Evolutionary conservation across 257 asterid species (phyloP), one percentile per base, ranked within the genome.

Genomic region (Forsythia viridissima): DNA sequence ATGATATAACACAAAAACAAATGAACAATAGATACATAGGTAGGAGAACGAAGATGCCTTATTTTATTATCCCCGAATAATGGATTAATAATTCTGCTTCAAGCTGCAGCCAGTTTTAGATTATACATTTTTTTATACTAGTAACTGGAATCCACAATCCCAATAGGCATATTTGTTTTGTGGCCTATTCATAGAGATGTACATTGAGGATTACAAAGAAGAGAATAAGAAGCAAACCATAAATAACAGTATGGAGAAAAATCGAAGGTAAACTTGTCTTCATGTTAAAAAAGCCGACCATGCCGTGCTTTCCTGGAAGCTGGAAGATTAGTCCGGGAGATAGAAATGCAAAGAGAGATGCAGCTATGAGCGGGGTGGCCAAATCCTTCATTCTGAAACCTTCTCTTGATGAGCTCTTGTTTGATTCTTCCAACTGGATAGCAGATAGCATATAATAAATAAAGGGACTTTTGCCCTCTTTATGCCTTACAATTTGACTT

Each of bases 231-330:
- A 95, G 90, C 92, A 95, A 77, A 89, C 90, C 97, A 71, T 88
- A 93, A 81, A 93, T 79, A 34, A 92, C 75, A 12, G 97, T 81
- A 82, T 93, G 98, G 38, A 93, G 69, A 59, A 90, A 8, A 68
- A 95, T 89, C 57, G 98, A 89, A 0, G 85, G 70, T 0, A 78
- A 3, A 59, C 92, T 93, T 0, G 99, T 92, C 84, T 89, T 95
- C 98, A 95, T 95, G 87, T 90, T 93, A 61, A 91, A 85, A 79
- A 95, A 92, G 9, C 89, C 99, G 0, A 91, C 86, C 0, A 95
- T 92, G 71, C 78, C 79, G 4, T 93, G 89, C 81, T 93, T 94
- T 20, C 92, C 99, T 0, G 98, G 99, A 30, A 94, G 87, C 87
- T 95, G 98, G 73, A 95, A 40, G 12, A 95, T 15, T 40, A 93